Conservation (phyloP, 179 eudicot genomes). For the Heliamphora pulchella region DNA sequence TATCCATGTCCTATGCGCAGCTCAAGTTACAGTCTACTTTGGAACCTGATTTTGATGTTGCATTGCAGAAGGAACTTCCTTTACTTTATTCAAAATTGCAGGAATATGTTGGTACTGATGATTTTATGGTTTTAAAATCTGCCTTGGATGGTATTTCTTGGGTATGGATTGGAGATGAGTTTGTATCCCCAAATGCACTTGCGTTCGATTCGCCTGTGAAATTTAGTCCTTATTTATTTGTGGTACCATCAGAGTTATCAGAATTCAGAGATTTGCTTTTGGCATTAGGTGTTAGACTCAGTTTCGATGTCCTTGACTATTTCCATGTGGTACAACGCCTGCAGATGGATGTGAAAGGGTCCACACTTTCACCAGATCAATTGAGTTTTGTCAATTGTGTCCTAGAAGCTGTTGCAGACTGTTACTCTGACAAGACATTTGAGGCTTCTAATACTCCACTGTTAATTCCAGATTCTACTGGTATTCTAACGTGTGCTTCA, state of each 20-base stretch:
- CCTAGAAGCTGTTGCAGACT: constrained; percentile 90
- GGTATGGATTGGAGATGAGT: constrained; percentile 99
- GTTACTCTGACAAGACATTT: constrained; percentile 42
- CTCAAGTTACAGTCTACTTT: constrained; percentile 38
- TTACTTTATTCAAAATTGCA: constrained; percentile 66
- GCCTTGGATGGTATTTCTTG: constrained; percentile 69
- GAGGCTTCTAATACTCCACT: constrained; percentile 48
- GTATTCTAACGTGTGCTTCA: constrained; percentile 48
- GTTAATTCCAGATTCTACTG: constrained; percentile 73
- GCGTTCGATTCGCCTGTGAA: constrained; percentile 99
- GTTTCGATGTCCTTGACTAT: constrained; percentile 84
- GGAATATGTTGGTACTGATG: constrained; percentile 48
- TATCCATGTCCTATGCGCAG: constrained; percentile 56
- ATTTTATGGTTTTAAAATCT: constrained; percentile 45
- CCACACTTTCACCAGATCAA: constrained; percentile 65
- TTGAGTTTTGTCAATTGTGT: constrained; percentile 75
- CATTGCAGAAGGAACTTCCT: constrained; percentile 57
- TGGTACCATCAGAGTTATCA: constrained; percentile 89
- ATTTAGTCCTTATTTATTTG: constrained; percentile 88
- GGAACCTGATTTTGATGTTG: constrained; percentile 45
- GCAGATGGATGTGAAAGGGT: constrained; percentile 58
- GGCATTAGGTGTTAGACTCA: constrained; percentile 73
- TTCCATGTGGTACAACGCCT: constrained; percentile 55
- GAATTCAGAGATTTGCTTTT: constrained; percentile 70
- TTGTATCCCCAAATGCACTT: constrained; percentile 71